phyloP scores from a whole-genome alignment of 2,329 filamentous ascomycete genomes.

The Thielaviopsis euricoi region DNA sequence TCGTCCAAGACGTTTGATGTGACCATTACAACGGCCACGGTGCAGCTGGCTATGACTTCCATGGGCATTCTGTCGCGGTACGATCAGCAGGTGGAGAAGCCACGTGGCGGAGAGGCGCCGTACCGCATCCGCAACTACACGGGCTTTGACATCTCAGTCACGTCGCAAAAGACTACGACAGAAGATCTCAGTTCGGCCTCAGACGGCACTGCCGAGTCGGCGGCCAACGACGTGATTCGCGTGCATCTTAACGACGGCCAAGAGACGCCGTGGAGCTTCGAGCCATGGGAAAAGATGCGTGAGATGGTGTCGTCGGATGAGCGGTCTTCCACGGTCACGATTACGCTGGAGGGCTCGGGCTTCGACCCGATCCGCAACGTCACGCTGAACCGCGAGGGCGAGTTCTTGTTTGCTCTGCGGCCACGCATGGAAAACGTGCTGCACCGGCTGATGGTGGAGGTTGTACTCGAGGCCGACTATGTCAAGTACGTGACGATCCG shows the following conservation, averaged over 20 bases:
- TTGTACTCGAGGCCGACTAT: conserved; percentile 81
- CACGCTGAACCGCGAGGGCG: conserved; percentile 83
- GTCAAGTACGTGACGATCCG: conserved; percentile 96
- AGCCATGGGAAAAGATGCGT: conserved; percentile 90
- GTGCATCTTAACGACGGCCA: conserved; percentile 73
- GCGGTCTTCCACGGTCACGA: conserved; percentile 59
- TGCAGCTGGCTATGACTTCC: conserved; percentile 83
- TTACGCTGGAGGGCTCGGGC: conserved; percentile 80
- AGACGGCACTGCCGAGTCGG: not conserved
- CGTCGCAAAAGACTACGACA: conserved; percentile 37
- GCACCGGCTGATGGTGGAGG: conserved; percentile 82
- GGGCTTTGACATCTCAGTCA: conserved; percentile 74
- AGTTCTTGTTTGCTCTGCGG: conserved; percentile 73
- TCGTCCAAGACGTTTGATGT: conserved; percentile 86
- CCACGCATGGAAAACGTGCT: conserved; percentile 73
- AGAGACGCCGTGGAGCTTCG: conserved; percentile 89
- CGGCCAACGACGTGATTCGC: conserved; percentile 40
- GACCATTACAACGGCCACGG: conserved; percentile 82
- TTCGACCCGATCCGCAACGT: conserved; percentile 85
- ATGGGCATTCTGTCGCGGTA: conserved; percentile 77
- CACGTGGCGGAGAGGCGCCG: conserved; percentile 76
- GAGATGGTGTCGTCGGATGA: conserved; percentile 80
- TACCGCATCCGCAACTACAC: conserved; percentile 93
- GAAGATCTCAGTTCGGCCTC: not conserved
- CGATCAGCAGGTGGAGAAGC: conserved; percentile 77